Evolutionary conservation across 1,139 yeast genomes (phyloP).

Genomic region (Candida sp.): DNA sequence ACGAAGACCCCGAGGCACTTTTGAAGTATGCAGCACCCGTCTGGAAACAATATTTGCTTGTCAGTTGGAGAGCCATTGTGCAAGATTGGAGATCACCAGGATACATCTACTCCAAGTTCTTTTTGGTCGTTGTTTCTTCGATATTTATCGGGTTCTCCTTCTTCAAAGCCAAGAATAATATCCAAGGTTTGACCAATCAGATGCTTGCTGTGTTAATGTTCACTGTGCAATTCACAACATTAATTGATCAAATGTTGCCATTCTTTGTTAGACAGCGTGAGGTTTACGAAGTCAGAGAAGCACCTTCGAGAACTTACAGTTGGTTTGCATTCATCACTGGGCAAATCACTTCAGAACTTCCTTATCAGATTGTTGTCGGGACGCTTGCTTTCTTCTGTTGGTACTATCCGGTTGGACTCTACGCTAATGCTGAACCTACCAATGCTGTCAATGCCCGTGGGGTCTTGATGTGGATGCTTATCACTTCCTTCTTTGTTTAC

Average conservation of each 20-base stretch:
- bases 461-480: constrained; percentile 46
- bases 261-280: constrained; percentile 35
- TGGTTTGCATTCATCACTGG: constrained; percentile 50
- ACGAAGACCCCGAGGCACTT: constrained; percentile 23
- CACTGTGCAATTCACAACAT: constrained; percentile 46
- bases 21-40: constrained; percentile 30
- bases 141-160: constrained; percentile 52
- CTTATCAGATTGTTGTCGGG: constrained; percentile 72
- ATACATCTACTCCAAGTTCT: constrained; percentile 44
- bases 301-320: constrained; percentile 35
- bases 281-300: constrained; percentile 38
- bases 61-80: constrained; percentile 28
- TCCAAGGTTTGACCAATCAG: constrained; percentile 51
- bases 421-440: constrained; percentile 52
- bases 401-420: constrained; percentile 83
- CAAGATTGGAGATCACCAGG: constrained; percentile 50
- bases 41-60: constrained; percentile 28
- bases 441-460: constrained; percentile 37
- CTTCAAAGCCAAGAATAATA: constrained; percentile 30
- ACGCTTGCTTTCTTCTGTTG: constrained; percentile 72
- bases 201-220: constrained; percentile 63
- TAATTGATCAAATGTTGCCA: constrained; percentile 56
- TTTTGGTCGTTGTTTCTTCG: constrained; percentile 41
- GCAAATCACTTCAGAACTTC: constrained; percentile 74
- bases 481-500: constrained; percentile 40